Evolutionary conservation across 2,329 filamentous ascomycete genomes (phyloP), one percentile per base, ranked within the genome.

Genomic region (Phialemoniopsis sp.): DNA sequence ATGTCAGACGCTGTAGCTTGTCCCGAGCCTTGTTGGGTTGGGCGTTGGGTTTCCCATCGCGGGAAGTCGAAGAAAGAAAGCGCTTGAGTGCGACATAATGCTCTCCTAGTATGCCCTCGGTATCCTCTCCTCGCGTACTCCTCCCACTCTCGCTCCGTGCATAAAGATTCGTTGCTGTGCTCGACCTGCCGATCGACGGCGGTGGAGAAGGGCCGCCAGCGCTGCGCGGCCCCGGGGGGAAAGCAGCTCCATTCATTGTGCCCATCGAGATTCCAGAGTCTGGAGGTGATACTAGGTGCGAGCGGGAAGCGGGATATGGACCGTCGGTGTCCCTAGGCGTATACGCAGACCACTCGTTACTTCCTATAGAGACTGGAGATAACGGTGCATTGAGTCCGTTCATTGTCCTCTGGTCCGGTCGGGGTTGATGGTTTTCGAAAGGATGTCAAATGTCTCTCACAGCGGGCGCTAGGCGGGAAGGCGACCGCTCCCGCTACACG

Each of bases 11-110:
- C 44, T 96, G 74, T 41, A 97, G 75, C 72, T 98, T 98, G 64
- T 97, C 93, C 55, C 90, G 84, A 40, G 93, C 93, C 64, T 90
- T 85, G 64, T 94, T 95, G 19, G 88, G 83, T 37, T 83, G 84
- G 36, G 80, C 77, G 46, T 84, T 84, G 34, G 78, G 76, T 56
- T 84, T 81, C 50, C 89, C 87, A 60, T 94, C 86, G 54, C 82
- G 82, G 40, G 80, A 76, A 32, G 78, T 82, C 47, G 75, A 72
- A 9, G 78, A 78, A 30, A 96, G 73, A 57, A 87, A 95, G 52
- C 76, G 74, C 63, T 84, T 87, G 46, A 97, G 73, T 8, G 89
- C 78, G 36, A 80, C 60, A 60, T 95, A 95, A 64, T 96, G 91
- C 54, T 93, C 84, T 38, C 77, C 73, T 44, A 96, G 70, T 40